These are phyloP conservation scores for Phoenix roebelenii DNA, from an alignment of 176 grass and related monocot species.

Conservation along the genomic window DNA sequence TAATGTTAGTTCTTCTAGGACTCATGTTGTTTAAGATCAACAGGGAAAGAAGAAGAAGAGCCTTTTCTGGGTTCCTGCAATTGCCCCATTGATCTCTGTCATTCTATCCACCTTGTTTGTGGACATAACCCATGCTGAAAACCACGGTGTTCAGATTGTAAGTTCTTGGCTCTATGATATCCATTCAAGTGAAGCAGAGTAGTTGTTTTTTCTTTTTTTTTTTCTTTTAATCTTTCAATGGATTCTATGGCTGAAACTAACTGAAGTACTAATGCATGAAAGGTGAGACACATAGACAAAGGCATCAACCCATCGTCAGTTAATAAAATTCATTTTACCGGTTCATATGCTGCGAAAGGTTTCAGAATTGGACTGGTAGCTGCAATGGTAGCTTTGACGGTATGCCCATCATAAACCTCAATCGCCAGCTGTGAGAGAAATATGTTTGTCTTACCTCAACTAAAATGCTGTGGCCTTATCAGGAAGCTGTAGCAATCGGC, in stretches of 20 bases:
- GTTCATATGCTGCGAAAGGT: conserved; percentile 67
- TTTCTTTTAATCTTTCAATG: too few species aligned
- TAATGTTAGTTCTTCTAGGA: conserved; percentile 6
- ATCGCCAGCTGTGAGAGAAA: too few species aligned
- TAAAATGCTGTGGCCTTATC: conserved; percentile 1
- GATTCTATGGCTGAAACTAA: too few species aligned
- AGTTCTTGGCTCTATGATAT: conserved; percentile 22
- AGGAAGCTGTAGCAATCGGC: conserved; percentile 95
- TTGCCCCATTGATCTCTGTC: conserved; percentile 73
- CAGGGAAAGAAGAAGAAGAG: conserved; percentile 81
- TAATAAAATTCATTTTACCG: conserved; percentile 64
- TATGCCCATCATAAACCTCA: conserved; percentile 19
- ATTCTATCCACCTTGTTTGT: conserved; percentile 82
- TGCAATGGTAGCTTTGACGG: conserved; percentile 75
- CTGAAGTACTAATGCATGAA: not conserved
- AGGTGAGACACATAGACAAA: conserved; percentile 69
- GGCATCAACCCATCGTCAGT: conserved; percentile 84
- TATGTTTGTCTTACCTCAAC: not conserved
- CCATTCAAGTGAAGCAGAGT: too few species aligned
- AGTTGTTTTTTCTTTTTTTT: too few species aligned
- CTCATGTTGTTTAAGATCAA: conserved; percentile 10
- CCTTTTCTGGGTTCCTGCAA: conserved; percentile 85
- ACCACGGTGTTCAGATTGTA: conserved; percentile 96
- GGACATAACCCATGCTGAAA: conserved; percentile 71
- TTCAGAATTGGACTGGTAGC: conserved; percentile 68